These are phyloP conservation scores for Solioccasus polychromus DNA, from an alignment of 768 basidiomycete species.

Conservation along the genomic window DNA sequence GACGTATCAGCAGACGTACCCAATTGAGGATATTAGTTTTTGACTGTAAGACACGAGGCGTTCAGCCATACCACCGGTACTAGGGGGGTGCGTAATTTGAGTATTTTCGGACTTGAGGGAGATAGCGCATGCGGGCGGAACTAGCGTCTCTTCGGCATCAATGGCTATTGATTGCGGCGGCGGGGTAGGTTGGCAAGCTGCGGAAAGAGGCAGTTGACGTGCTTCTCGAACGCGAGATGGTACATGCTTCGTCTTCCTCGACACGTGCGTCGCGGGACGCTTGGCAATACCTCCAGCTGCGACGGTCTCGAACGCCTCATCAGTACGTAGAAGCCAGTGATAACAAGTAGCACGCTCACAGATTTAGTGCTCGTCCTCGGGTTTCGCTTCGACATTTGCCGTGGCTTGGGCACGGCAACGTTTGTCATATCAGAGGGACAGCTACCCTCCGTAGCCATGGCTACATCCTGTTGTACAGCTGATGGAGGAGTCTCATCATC, in stretches of 20 bases:
- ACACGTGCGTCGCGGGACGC: slow-evolving; percentile 15
- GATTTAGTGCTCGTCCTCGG: slow-evolving; percentile 24
- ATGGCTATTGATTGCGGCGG: slow-evolving; percentile 15
- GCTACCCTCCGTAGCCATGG: background rate
- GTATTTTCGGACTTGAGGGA: slow-evolving; percentile 24
- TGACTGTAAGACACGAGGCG: slow-evolving; percentile 51
- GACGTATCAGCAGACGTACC: slow-evolving; percentile 38
- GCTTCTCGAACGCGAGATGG: slow-evolving; percentile 14
- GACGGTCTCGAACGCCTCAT: slow-evolving; percentile 19
- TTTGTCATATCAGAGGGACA: slow-evolving; percentile 1
- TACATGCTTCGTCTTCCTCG: slow-evolving; percentile 19
- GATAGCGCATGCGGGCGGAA: slow-evolving; percentile 27
- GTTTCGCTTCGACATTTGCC: slow-evolving; percentile 19
- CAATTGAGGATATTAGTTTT: slow-evolving; percentile 40
- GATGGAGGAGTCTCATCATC: background rate
- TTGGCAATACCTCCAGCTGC: slow-evolving; percentile 20
- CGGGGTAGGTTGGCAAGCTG: slow-evolving; percentile 8
- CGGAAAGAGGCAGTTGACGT: slow-evolving; percentile 4
- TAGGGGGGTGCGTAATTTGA: slow-evolving; percentile 8
- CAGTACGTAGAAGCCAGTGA: slow-evolving; percentile 10
- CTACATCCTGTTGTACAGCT: background rate
- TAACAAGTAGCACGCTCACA: slow-evolving; percentile 22
- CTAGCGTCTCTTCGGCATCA: slow-evolving; percentile 11
- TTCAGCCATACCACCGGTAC: slow-evolving; percentile 40
- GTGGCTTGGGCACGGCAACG: background rate